Conservation (phyloP, 495 filamentous ascomycete genomes). For the Talaromyces trachyspermus region DNA sequence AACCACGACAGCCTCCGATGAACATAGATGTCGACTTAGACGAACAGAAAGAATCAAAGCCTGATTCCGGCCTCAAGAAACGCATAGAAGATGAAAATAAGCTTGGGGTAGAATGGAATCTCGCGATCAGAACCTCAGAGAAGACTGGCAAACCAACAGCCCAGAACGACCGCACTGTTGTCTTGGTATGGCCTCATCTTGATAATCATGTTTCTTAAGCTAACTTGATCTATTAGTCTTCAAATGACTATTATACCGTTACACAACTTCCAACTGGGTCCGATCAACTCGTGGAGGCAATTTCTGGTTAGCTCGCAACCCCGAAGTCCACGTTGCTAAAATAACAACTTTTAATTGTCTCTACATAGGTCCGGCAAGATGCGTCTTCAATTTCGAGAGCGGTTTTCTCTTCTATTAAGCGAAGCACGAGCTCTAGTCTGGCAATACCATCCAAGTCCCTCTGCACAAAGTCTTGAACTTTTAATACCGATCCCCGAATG, state of each 20-base stretch:
- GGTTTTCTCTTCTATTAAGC: conserved; percentile 71
- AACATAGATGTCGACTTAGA: conserved; percentile 24
- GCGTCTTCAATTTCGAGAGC: conserved; percentile 54
- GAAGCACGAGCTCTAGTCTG: conserved; percentile 76
- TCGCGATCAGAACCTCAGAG: conserved; percentile 57
- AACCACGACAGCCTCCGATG: conserved; percentile 37
- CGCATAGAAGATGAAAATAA: conserved; percentile 10
- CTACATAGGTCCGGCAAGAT: conserved; percentile 29
- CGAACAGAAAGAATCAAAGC: conserved; percentile 15
- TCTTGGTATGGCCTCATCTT: conserved; percentile 46
- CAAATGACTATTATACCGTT: conserved; percentile 79
- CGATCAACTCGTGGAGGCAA: conserved; percentile 56
- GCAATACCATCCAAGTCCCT: conserved; percentile 57
- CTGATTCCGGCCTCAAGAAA: conserved; percentile 37
- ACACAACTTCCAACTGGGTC: conserved; percentile 77
- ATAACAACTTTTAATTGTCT: conserved; percentile 13
- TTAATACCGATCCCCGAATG: conserved; percentile 67
- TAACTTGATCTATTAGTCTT: conserved; percentile 48
- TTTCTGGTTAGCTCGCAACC: conserved; percentile 43
- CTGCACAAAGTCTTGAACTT: conserved; percentile 54
- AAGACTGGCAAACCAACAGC: conserved; percentile 37
- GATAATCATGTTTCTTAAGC: not conserved
- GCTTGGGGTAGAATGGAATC: conserved; percentile 30
- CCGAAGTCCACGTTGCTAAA: not conserved
- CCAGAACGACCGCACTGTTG: conserved; percentile 52